Percentiles rank a stretch among this genome's conserved stretches.
These are phyloP conservation scores for Naematelia aurantialba DNA, from an alignment of 768 basidiomycete species.

Conservation along the genomic window DNA sequence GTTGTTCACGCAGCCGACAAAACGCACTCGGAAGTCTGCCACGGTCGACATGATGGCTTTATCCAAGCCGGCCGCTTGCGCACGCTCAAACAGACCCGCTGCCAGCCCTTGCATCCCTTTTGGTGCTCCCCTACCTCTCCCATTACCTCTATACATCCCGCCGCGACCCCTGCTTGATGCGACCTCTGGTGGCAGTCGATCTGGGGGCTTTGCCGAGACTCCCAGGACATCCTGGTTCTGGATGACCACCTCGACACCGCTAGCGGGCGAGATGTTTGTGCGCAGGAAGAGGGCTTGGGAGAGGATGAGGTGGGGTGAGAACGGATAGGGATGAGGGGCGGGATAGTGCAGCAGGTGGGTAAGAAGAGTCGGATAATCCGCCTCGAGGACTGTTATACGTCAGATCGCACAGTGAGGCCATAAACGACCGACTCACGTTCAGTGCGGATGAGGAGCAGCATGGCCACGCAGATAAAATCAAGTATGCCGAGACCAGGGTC, in stretches of 20 bases:
- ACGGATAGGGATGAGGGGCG: constrained; percentile 52
- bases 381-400: constrained; percentile 64
- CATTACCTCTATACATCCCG: constrained; percentile 43
- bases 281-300: constrained; percentile 78
- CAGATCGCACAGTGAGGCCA: background rate
- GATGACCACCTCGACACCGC: constrained; percentile 70
- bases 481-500: constrained; percentile 73
- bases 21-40: constrained; percentile 44
- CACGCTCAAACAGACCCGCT: constrained; percentile 45
- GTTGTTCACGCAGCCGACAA: background rate
- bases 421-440: constrained; percentile 58
- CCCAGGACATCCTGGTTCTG: constrained; percentile 77
- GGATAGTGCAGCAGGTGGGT: constrained; percentile 85
- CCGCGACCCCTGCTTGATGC: constrained; percentile 11
- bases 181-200: constrained; percentile 5
- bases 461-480: constrained; percentile 84
- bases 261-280: constrained; percentile 67
- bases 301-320: constrained; percentile 60
- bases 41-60: constrained; percentile 48
- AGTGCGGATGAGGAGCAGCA: constrained; percentile 91
- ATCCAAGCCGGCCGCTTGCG: constrained; percentile 53
- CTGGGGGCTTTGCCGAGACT: constrained; percentile 56
- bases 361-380: constrained; percentile 81
- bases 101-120: constrained; percentile 42
- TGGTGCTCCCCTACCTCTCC: constrained; percentile 47